A percentile compares a stretch with the other conserved stretches of the same genome.
Evolutionary conservation across 768 basidiomycete genomes (phyloP).

Genomic region (Mycena filopes): DNA sequence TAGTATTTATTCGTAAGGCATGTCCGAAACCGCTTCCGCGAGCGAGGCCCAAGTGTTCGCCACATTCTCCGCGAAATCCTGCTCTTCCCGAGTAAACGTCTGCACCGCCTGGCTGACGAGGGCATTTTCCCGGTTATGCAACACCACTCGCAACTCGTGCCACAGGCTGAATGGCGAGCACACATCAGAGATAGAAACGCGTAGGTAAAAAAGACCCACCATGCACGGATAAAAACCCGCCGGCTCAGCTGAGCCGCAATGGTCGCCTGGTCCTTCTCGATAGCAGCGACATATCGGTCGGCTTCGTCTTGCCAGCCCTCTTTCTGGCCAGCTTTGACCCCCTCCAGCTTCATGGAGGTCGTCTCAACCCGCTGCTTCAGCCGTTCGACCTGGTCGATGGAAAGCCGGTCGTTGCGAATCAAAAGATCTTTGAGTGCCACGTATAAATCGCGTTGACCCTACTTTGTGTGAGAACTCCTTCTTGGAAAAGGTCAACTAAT

Average conservation of each 20-base stretch:
- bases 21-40: constrained; percentile 73
- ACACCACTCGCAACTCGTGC: constrained; percentile 93
- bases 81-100: constrained; percentile 79
- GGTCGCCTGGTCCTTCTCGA: constrained; percentile 88
- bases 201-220: constrained; percentile 55
- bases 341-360: constrained; percentile 80
- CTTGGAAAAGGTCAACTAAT: neutral
- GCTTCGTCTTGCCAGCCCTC: constrained; percentile 90
- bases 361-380: constrained; percentile 87
- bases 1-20: constrained; percentile 81
- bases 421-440: constrained; percentile 89
- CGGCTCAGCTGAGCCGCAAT: constrained; percentile 81
- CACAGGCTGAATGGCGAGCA: constrained; percentile 71
- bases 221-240: constrained; percentile 88
- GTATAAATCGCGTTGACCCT: constrained; percentile 88
- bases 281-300: constrained; percentile 73
- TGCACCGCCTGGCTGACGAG: constrained; percentile 80
- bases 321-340: constrained; percentile 73
- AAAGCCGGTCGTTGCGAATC: constrained; percentile 87
- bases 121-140: constrained; percentile 91
- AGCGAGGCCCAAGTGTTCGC: constrained; percentile 81
- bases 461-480: constrained; percentile 32
- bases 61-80: constrained; percentile 70
- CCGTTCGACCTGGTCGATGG: constrained; percentile 88
- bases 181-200: constrained; percentile 20